These are phyloP conservation scores for Porphyridium purpureum DNA, from an alignment of 23 red algal species.

Conservation along the genomic window DNA sequence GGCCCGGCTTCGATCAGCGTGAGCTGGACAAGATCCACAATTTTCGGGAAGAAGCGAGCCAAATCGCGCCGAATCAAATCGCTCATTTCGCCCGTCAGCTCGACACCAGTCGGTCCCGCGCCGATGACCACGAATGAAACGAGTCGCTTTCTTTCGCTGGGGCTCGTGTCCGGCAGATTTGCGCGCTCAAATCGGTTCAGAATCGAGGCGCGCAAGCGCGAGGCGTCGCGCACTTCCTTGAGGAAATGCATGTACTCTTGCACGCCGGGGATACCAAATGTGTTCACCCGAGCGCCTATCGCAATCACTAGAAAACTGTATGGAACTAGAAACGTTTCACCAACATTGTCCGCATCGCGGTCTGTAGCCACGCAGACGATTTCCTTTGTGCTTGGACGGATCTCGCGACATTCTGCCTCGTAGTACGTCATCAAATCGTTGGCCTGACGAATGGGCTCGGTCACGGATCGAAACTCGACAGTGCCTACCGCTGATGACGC, in stretches of 20 bases:
- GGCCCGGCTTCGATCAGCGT: constrained; percentile 55
- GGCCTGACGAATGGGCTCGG: constrained; percentile 59
- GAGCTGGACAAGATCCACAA: constrained; percentile 10
- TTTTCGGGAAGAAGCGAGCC: neutral
- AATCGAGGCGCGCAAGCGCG: constrained; percentile 42
- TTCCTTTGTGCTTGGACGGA: too few relatives aligned
- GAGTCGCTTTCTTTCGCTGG: constrained; percentile 38
- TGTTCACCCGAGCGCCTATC: constrained; percentile 56
- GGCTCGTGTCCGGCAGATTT: constrained; percentile 42
- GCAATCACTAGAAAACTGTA: constrained; percentile 72
- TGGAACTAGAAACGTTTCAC: too few relatives aligned
- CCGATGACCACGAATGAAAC: constrained; percentile 81
- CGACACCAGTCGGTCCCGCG: constrained; percentile 33
- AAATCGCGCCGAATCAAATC: neutral
- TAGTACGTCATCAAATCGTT: constrained; percentile 54
- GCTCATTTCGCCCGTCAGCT: neutral
- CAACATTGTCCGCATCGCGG: neutral
- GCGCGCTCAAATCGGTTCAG: constrained; percentile 68
- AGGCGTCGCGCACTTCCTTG: constrained; percentile 75
- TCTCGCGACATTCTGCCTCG: too few relatives aligned
- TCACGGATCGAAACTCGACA: constrained; percentile 81
- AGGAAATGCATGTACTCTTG: constrained; percentile 69
- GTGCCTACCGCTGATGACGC: constrained; percentile 59
- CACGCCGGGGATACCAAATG: constrained; percentile 69
- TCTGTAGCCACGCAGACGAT: too few relatives aligned